Base-by-base conservation (phyloP, 352 stramenopile genomes). In the Poterioochromonas sp. region DNA sequence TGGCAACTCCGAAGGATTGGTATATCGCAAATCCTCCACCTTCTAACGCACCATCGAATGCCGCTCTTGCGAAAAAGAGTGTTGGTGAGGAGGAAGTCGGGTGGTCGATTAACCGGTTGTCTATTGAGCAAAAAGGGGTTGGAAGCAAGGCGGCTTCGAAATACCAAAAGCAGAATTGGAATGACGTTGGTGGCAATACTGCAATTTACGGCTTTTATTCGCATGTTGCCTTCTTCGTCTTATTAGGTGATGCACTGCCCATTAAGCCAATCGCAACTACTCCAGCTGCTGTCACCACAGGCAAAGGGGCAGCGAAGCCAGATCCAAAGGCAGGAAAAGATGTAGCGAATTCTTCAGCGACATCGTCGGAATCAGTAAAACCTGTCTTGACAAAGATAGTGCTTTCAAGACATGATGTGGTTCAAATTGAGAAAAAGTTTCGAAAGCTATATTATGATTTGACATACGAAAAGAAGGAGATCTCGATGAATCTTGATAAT, bases 121-220 rank as follows among this genome's bases (percentile, higher is more conserved):
- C n/a, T n/a, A n/a, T n/a, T n/a, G n/a, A n/a, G n/a, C n/a, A n/a
- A n/a, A n/a, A n/a, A n/a, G n/a, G n/a, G n/a, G n/a, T n/a, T n/a
- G n/a, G n/a, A n/a, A n/a, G n/a, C n/a, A 58, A 58, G 26, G 26
- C 26, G 47, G 15, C 15, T 58, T 58, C 47, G 15, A 26, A 58
- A 15, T 26, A 26, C 47, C 15, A 26, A 15, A 58, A 15, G 47
- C 15, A 26, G 15, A 58, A 58, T 26, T 58, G 47, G 47, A 26
- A 26, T 26, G 26, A 15, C 15, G 15, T 58, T 26, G 47, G 26
- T 58, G 47, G 47, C 15, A 26, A 58, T 15, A n/a, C n/a, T n/a
- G n/a, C n/a, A n/a, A n/a, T n/a, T n/a, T 58, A 58, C 26, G 47
- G 47, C 47, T 58, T 58, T 15, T 58, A 58, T 58, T 58, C 47